A percentile compares a stretch with the other conserved stretches of the same genome.
Conservation (phyloP, 2,329 filamentous ascomycete genomes). For the Colletotrichum endophyticum region DNA sequence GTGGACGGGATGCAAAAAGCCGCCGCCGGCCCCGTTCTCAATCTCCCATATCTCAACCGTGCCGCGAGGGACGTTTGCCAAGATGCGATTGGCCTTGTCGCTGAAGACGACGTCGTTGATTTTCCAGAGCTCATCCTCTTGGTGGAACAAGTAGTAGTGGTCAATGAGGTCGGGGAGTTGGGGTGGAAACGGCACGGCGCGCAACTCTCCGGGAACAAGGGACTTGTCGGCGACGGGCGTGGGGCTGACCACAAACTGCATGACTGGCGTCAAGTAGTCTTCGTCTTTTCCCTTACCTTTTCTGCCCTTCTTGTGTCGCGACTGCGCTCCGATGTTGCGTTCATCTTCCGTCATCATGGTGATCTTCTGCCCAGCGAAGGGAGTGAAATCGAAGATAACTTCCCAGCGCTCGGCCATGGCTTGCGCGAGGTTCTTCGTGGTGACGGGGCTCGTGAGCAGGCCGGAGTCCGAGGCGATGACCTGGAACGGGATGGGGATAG, state of each 20-base stretch:
- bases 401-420: slow-evolving; percentile 65
- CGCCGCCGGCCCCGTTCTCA: slow-evolving; percentile 49
- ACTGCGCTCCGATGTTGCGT: not conserved
- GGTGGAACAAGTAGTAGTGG: slow-evolving; percentile 50
- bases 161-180: slow-evolving; percentile 36
- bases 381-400: slow-evolving; percentile 60
- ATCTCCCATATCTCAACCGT: slow-evolving; percentile 55
- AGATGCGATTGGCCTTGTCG: slow-evolving; percentile 51
- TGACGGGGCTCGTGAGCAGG: slow-evolving; percentile 50
- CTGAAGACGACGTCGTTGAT: slow-evolving; percentile 55
- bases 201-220: slow-evolving; percentile 35
- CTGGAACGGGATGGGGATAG: slow-evolving; percentile 46
- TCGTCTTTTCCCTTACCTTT: slow-evolving; percentile 42
- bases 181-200: slow-evolving; percentile 41
- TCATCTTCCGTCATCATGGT: slow-evolving; percentile 30
- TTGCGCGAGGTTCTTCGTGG: slow-evolving; percentile 43
- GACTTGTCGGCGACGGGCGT: slow-evolving; percentile 38
- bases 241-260: slow-evolving; percentile 54
- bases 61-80: slow-evolving; percentile 51
- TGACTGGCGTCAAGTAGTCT: slow-evolving; percentile 57
- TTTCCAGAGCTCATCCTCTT: slow-evolving; percentile 47
- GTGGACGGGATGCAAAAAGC: slow-evolving; percentile 59
- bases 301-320: slow-evolving; percentile 18
- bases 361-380: slow-evolving; percentile 53
- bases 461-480: slow-evolving; percentile 61